A percentile compares a stretch with the other conserved stretches of the same genome.
Conservation (phyloP, 2,329 filamentous ascomycete genomes). For the Aspergillus sp. region DNA sequence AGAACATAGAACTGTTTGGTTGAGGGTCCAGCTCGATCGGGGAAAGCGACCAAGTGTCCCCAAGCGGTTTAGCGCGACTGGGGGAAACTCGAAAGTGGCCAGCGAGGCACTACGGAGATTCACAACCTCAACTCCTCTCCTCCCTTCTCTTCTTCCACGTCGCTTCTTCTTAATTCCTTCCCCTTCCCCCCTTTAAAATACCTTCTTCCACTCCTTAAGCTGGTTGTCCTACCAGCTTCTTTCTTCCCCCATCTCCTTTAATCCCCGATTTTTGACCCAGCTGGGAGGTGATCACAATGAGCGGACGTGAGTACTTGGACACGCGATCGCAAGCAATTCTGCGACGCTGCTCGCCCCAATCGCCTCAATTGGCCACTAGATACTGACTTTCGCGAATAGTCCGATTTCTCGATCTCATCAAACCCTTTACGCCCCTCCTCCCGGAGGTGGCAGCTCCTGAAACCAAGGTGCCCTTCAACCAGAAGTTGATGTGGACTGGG, state of each 20-base stretch:
- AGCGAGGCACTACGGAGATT: constrained; percentile 27
- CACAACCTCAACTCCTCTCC: constrained; percentile 26
- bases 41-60: constrained; percentile 40
- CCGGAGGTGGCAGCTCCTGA: constrained; percentile 98
- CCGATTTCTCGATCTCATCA: constrained; percentile 99
- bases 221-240: constrained; percentile 35
- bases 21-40: constrained; percentile 6
- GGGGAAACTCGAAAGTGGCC: constrained; percentile 36
- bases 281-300: constrained; percentile 53
- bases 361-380: constrained; percentile 26
- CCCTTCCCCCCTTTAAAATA: constrained; percentile 24
- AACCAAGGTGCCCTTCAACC: constrained; percentile 98
- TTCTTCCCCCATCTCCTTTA: constrained; percentile 22
- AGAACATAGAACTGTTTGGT: too few relatives aligned
- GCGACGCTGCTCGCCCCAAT: constrained; percentile 19
- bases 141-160: constrained; percentile 27
- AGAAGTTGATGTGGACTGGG: constrained; percentile 94
- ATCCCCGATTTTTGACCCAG: constrained; percentile 21
- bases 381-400: constrained; percentile 56
- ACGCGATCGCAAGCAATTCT: constrained; percentile 27
- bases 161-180: constrained; percentile 23
- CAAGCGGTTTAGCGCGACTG: constrained; percentile 36
- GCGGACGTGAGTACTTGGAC: constrained; percentile 54
- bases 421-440: constrained; percentile 98
- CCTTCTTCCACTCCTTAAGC: constrained; percentile 32